These are phyloP conservation scores for Pleurotus eryngii DNA, from an alignment of 768 basidiomycete genomes.

Conservation along the genomic window DNA sequence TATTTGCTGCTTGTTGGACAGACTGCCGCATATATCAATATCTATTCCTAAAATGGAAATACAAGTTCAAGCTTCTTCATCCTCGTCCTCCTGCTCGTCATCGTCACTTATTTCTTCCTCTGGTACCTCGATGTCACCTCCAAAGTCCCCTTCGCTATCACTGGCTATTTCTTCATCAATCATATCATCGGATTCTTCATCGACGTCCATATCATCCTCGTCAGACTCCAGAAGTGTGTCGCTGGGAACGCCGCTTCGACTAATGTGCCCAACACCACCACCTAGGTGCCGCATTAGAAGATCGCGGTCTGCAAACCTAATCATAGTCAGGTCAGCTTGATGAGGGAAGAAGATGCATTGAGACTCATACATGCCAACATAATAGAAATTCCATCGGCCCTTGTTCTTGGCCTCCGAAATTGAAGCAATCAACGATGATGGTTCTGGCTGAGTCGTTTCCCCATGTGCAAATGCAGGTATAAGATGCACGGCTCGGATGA, in stretches of 20 bases:
- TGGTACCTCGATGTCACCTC: not conserved
- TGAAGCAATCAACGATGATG: constrained; percentile 1
- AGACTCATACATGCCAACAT: constrained; percentile 32
- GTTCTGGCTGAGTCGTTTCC: not conserved
- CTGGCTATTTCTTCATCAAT: not conserved
- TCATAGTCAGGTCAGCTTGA: not conserved
- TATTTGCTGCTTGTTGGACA: not conserved
- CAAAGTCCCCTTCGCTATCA: not conserved
- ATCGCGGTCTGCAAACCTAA: constrained; percentile 23
- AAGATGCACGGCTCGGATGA: constrained; percentile 11
- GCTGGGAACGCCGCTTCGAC: not conserved
- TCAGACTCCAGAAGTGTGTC: constrained; percentile 17
- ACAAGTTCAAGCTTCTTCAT: not conserved
- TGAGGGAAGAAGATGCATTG: not conserved
- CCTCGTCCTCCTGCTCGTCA: not conserved
- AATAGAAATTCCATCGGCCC: constrained; percentile 27
- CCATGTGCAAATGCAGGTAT: constrained; percentile 12
- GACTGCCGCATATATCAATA: constrained; percentile 6
- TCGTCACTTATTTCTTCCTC: not conserved
- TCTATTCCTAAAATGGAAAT: not conserved
- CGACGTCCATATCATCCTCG: constrained; percentile 10
- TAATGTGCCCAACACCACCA: constrained; percentile 22
- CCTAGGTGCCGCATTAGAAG: constrained; percentile 23
- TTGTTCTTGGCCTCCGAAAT: not conserved
- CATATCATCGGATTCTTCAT: not conserved